Conservation (phyloP, 805 yeast genomes). For the Yamadazyma nakazawae region DNA sequence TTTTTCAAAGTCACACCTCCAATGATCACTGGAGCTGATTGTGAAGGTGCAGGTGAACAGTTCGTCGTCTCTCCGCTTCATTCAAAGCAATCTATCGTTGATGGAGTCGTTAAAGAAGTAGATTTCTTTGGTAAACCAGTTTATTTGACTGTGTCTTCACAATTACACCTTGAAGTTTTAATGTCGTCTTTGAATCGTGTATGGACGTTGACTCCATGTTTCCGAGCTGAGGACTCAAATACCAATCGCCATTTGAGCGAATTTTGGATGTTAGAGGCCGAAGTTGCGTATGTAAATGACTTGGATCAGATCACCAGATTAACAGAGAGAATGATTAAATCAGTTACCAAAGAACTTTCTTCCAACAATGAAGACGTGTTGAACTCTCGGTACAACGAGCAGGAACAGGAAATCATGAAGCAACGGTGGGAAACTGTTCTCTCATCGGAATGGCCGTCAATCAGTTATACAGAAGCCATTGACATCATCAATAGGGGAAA, state of each 20-base stretch:
- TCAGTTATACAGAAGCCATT: conserved; percentile 78
- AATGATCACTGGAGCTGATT: conserved; percentile 80
- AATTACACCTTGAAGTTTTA: conserved; percentile 81
- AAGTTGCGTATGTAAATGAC: conserved; percentile 61
- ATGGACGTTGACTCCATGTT: conserved; percentile 89
- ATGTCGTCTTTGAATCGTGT: conserved; percentile 73
- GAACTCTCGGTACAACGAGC: conserved; percentile 35
- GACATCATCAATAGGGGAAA: conserved; percentile 38
- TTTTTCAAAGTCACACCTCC: conserved; percentile 85
- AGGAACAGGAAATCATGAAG: conserved; percentile 33
- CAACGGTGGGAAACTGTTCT: conserved; percentile 61
- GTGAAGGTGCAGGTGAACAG: conserved; percentile 97
- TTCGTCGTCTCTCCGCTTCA: conserved; percentile 50
- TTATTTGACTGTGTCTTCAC: conserved; percentile 86
- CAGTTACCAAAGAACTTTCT: conserved; percentile 24
- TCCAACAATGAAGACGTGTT: conserved; percentile 23
- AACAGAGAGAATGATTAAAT: conserved; percentile 67
- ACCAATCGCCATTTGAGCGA: conserved; percentile 91
- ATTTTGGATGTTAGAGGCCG: conserved; percentile 98
- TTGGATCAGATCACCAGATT: conserved; percentile 61
- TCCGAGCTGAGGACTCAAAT: conserved; percentile 89
- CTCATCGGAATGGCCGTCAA: conserved; percentile 54
- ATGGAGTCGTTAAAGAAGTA: conserved; percentile 16
- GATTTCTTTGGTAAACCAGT: conserved; percentile 64
- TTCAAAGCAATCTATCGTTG: conserved; percentile 10